Evolutionary conservation across 495 filamentous ascomycete species (phyloP).

Genomic region (Aspergillus carlsbadensis): DNA sequence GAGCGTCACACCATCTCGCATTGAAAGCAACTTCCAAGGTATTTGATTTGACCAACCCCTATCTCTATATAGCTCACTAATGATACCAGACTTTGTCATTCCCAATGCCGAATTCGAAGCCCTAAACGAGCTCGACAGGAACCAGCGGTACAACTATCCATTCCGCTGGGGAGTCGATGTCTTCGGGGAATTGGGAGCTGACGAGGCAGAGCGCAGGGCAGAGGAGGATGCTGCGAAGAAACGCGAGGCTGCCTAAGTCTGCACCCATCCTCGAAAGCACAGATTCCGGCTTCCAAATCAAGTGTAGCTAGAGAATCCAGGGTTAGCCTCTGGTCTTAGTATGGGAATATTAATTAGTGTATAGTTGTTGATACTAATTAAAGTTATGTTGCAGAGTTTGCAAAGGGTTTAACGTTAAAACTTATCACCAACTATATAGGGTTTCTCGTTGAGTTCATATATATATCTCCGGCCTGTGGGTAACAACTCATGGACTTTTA

Average conservation of each 20-base stretch:
- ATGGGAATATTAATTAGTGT: too few relatives aligned
- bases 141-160: constrained; percentile 51
- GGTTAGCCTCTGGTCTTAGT: background rate
- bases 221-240: constrained; percentile 44
- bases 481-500: too few relatives aligned
- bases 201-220: constrained; percentile 42
- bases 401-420: too few relatives aligned
- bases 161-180: constrained; percentile 51
- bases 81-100: constrained; percentile 42
- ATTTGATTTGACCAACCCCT: background rate
- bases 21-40: constrained; percentile 57
- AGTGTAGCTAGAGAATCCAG: background rate
- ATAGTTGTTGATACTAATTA: too few relatives aligned
- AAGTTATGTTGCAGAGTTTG: too few relatives aligned
- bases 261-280: too few relatives aligned
- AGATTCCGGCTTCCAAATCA: too few relatives aligned
- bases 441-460: too few relatives aligned
- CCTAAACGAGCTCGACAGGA: constrained; percentile 44
- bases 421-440: too few relatives aligned
- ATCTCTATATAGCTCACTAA: constrained; percentile 2
- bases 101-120: constrained; percentile 45
- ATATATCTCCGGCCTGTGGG: too few relatives aligned
- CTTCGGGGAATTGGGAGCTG: constrained; percentile 47
- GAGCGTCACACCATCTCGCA: constrained; percentile 56
- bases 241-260: constrained; percentile 14